phyloP scores from a whole-genome alignment of 2,329 filamentous ascomycete genomes.

The Pseudophaeomoniella oleicola region DNA sequence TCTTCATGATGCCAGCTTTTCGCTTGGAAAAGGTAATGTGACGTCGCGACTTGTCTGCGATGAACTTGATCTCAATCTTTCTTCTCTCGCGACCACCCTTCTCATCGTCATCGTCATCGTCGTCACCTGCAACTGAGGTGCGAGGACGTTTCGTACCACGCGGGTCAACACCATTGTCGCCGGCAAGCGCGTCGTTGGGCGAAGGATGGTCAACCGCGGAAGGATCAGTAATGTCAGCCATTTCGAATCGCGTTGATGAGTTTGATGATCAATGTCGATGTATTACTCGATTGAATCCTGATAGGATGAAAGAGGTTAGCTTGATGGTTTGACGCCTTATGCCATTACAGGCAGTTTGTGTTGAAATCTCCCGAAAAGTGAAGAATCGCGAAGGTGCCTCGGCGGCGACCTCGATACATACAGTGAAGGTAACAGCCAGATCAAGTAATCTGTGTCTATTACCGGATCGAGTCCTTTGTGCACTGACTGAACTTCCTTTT shows the following conservation, averaged over 20 bases:
- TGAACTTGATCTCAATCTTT: constrained; percentile 99
- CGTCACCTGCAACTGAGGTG: constrained; percentile 62
- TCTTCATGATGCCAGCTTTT: constrained; percentile 99
- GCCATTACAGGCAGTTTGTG: not conserved
- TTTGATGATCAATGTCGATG: not conserved
- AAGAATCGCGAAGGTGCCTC: not conserved
- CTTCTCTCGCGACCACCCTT: constrained; percentile 94
- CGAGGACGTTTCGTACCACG: constrained; percentile 85
- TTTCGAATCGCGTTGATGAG: constrained; percentile 16
- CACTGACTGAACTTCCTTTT: not conserved
- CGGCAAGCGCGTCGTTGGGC: constrained; percentile 48
- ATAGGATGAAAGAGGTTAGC: not conserved
- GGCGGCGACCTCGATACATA: not conserved
- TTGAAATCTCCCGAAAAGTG: not conserved
- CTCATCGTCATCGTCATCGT: constrained; percentile 94
- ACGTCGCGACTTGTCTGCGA: constrained; percentile 96
- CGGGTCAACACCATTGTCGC: constrained; percentile 57
- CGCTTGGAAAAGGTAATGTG: constrained; percentile 99
- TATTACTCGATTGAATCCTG: not conserved
- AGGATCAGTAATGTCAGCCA: constrained; percentile 70
- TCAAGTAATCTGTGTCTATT: too few relatives aligned
- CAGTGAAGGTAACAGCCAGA: too few relatives aligned
- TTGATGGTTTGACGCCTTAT: not conserved
- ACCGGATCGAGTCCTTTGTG: not conserved
- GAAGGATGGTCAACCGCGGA: constrained; percentile 62